Percentiles rank a stretch among this genome's conserved stretches.
phyloP scores from a whole-genome alignment of 148 eudicot species.

The Heliamphora exappendiculata region DNA sequence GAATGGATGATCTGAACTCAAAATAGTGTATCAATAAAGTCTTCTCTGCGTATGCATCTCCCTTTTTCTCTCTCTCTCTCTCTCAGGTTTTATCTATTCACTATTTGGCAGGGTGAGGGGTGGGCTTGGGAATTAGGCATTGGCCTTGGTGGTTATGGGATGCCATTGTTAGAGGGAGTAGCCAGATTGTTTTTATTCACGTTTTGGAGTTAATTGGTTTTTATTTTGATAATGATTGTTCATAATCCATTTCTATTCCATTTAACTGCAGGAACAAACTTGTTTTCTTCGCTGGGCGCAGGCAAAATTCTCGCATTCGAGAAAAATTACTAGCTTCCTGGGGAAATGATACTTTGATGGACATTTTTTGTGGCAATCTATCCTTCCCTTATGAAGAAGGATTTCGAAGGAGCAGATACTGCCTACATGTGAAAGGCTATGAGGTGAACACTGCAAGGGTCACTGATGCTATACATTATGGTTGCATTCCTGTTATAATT shows the following conservation, averaged over 20 bases:
- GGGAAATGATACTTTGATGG: constrained; percentile 26
- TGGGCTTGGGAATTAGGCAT: no score
- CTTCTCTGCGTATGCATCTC: no score
- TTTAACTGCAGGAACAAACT: constrained; percentile 27
- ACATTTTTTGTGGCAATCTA: constrained; percentile 20
- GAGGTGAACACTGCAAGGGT: constrained; percentile 43
- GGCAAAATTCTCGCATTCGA: constrained; percentile 25
- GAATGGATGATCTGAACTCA: no score
- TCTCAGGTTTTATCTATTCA: no score
- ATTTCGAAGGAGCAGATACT: constrained; percentile 29
- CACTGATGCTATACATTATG: constrained; percentile 41
- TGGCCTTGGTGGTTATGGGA: no score
- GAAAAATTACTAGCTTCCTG: constrained; percentile 19
- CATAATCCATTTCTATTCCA: background rate
- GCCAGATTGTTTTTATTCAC: no score
- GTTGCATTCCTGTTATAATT: constrained; percentile 36
- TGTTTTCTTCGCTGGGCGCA: constrained; percentile 37
- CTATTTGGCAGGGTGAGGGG: no score
- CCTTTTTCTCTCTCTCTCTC: no score
- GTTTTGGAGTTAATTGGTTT: no score
- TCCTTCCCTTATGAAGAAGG: constrained; percentile 31
- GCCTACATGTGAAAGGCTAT: constrained; percentile 37
- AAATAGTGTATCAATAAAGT: no score
- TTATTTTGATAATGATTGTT: no score
- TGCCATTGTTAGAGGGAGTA: no score